A percentile compares a stretch with the other conserved stretches of the same genome.
Conservation (phyloP, 805 yeast genomes). For the Candida alai region DNA sequence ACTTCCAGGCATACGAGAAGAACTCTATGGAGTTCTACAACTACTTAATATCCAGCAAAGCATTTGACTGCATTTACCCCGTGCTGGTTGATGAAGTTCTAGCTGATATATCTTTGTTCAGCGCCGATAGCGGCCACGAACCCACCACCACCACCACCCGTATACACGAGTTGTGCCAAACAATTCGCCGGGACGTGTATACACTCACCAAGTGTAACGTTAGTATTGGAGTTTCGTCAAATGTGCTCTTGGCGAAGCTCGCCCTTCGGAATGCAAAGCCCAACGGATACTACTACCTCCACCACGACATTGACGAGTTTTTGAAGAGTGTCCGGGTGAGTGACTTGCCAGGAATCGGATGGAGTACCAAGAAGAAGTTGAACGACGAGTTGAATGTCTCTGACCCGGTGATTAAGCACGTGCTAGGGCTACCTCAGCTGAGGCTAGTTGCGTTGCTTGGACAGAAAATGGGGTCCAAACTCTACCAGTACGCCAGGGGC, state of each 20-base stretch:
- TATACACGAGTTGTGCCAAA: slow-evolving; percentile 18
- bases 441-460: slow-evolving; percentile 56
- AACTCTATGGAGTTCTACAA: slow-evolving; percentile 65
- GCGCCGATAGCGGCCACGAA: too few relatives aligned
- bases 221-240: slow-evolving; percentile 75
- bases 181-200: slow-evolving; percentile 40
- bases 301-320: slow-evolving; percentile 24
- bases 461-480: slow-evolving; percentile 60
- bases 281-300: slow-evolving; percentile 49
- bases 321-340: slow-evolving; percentile 32
- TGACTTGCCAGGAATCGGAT: slow-evolving; percentile 64
- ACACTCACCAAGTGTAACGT: slow-evolving; percentile 56
- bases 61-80: slow-evolving; percentile 58
- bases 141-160: slow-evolving; percentile 31
- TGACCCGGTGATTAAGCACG: slow-evolving; percentile 27
- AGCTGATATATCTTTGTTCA: too few relatives aligned
- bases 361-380: slow-evolving; percentile 46
- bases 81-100: slow-evolving; percentile 91
- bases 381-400: slow-evolving; percentile 20
- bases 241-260: slow-evolving; percentile 74
- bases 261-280: slow-evolving; percentile 80
- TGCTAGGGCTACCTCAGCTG: slow-evolving; percentile 29
- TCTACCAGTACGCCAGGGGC: slow-evolving; percentile 62
- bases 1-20: slow-evolving; percentile 67
- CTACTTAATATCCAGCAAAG: slow-evolving; percentile 43